Conservation (phyloP, 169 alveolate genomes). For the Plasmodium cynomolgi region DNA sequence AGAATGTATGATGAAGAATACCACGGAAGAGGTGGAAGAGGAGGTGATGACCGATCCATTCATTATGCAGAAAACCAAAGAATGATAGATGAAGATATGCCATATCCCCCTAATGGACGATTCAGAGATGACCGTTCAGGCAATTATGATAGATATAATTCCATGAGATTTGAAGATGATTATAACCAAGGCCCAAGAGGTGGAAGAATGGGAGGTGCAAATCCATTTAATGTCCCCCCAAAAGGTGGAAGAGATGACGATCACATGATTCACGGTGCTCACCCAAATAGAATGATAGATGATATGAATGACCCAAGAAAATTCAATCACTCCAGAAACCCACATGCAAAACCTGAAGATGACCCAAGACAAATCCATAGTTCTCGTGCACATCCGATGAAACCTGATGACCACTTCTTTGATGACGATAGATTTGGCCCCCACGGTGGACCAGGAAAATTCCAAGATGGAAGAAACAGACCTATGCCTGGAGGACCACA, state of each 20-base stretch:
- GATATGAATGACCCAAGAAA: not conserved
- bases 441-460: not conserved
- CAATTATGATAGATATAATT: not conserved
- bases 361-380: not conserved
- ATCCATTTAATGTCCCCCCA: not conserved
- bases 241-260: not conserved
- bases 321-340: too few species aligned
- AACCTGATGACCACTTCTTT: not conserved
- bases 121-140: not conserved
- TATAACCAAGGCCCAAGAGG: not conserved
- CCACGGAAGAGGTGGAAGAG: not conserved
- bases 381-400: not conserved
- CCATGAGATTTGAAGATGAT: not conserved
- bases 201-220: not conserved
- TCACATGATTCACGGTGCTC: not conserved
- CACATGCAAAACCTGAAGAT: not conserved
- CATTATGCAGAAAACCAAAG: not conserved
- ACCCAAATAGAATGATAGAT: not conserved
- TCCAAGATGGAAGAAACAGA: not conserved
- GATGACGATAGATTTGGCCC: not conserved
- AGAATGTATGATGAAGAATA: not conserved
- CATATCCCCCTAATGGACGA: too few species aligned
- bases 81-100: not conserved
- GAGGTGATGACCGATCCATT: constrained; percentile 3
- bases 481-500: not conserved